Base-by-base conservation (phyloP, 176 grass and related monocot genomes). In the Olyra latifolia region DNA sequence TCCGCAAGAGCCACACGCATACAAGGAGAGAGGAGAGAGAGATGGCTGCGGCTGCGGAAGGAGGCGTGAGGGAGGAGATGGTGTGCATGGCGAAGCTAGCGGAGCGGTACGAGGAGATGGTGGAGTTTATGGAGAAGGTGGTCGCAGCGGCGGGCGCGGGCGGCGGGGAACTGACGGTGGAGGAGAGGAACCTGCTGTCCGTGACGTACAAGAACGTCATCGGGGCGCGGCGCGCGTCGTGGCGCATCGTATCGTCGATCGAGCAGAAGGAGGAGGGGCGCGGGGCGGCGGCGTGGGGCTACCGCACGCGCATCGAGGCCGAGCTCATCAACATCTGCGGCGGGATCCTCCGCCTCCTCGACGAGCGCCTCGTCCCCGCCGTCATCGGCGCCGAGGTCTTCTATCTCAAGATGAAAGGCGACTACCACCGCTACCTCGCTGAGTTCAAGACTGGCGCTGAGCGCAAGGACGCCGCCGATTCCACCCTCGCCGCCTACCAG, bases 51-150 rank as follows among this genome's bases (percentile, higher is more conserved):
- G 77, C 77, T 15, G 38, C 90, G 46, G 85, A 77, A 46, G 82
- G 75, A 11, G 82, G 70, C n/a, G 68, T 66, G 66, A 61, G 86
- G 72, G 96, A 95, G 57, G 86, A 93, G 87, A 95, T 91, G 81
- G 96, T 98, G 46, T 98, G 95, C 84, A 66, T 98, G 88, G 96
- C 96, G 2, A 98, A 98, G 88, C 90, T 98, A 47, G 92, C 96
- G 10, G 96, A 98, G 96, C 84, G 96, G 55, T 98, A 98, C 74
- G 96, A 98, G 88, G 96, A 98, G 96, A 98, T 98, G 96, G 96
- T 98, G 54, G 92, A 93, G 82, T 98, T 91, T 86, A 98, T 98
- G 96, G 96, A 98, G 92, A 98, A 91, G 88, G 92, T 93, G 17
- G 92, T 86, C 6, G 32, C 77, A n/a, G 88, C 83, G 3, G 86